Evolutionary conservation across 306 rosid species (phyloP).

Genomic region (Coriaria nepalensis): DNA sequence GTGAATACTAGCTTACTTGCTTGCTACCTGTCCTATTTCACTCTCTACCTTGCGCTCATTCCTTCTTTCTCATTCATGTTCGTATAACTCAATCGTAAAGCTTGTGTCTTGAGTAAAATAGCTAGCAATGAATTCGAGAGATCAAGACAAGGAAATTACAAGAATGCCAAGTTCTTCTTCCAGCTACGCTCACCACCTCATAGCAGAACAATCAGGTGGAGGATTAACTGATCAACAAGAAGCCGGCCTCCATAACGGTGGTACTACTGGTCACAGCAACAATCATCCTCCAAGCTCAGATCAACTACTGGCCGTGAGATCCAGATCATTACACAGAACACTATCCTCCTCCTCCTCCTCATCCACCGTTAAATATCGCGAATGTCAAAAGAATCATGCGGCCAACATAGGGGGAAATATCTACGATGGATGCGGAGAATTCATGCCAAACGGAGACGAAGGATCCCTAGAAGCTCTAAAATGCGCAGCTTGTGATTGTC

Average conservation of each 20-base stretch:
- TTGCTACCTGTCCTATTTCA: too few relatives aligned
- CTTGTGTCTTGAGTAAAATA: not conserved
- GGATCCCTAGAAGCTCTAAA: slow-evolving; percentile 39
- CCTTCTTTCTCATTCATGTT: not conserved
- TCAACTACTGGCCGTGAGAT: not conserved
- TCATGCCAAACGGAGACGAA: slow-evolving; percentile 44
- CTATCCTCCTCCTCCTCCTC: not conserved
- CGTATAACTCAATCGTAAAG: not conserved
- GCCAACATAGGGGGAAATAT: slow-evolving; percentile 36
- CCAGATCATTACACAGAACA: slow-evolving; percentile 8
- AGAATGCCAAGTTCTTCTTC: slow-evolving; percentile 17
- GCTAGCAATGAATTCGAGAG: slow-evolving; percentile 26
- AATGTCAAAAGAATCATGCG: slow-evolving; percentile 46
- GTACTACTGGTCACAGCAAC: not conserved
- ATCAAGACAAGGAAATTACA: slow-evolving; percentile 24
- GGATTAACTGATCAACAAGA: slow-evolving; percentile 9
- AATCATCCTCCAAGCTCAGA: not conserved
- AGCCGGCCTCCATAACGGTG: not conserved
- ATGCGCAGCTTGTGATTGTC: slow-evolving; percentile 44
- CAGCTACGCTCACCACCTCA: slow-evolving; percentile 5
- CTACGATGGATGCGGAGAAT: slow-evolving; percentile 46
- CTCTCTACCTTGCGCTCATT: not conserved
- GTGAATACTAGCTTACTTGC: too few relatives aligned
- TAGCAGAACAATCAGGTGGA: not conserved
- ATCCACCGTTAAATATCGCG: slow-evolving; percentile 17